A percentile compares a stretch with the other conserved stretches of the same genome.
Evolutionary conservation across 176 grass and related monocot genomes (phyloP).

Genomic region (Zoysia pacifica): DNA sequence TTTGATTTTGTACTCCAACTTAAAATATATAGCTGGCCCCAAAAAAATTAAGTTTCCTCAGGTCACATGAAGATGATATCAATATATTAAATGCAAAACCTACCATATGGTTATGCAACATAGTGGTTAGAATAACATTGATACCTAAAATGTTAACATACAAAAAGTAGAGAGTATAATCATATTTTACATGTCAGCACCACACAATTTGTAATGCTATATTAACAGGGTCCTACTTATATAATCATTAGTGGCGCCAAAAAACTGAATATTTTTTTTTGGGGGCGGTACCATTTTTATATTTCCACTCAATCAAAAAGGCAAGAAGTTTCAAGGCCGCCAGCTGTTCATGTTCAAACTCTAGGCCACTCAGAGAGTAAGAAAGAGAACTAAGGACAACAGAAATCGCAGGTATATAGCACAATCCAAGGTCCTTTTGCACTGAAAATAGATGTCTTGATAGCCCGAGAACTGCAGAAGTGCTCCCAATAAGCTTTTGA

Average conservation of each 20-base stretch:
- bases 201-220: neutral
- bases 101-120: neutral
- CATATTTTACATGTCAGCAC: neutral
- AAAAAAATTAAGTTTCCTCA: neutral
- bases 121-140: neutral
- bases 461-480: conserved; percentile 58
- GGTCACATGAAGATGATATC: neutral
- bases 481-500: conserved; percentile 57
- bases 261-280: conserved; percentile 13
- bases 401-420: conserved; percentile 55
- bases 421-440: conserved; percentile 71
- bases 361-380: conserved; percentile 56
- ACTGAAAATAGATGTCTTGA: conserved; percentile 64
- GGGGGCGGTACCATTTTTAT: conserved; percentile 62
- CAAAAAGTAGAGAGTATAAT: neutral
- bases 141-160: neutral
- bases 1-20: neutral
- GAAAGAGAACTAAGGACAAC: conserved; percentile 67
- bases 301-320: conserved; percentile 79
- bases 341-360: conserved; percentile 93
- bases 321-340: conserved; percentile 69
- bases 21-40: neutral
- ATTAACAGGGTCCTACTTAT: neutral
- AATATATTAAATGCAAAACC: neutral
- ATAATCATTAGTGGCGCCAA: neutral